A percentile compares a stretch with the other conserved stretches of the same genome.
These are phyloP conservation scores for Phellopilus nigrolimitatus DNA, from an alignment of 1,284 basidiomycete genomes.

Conservation along the genomic window DNA sequence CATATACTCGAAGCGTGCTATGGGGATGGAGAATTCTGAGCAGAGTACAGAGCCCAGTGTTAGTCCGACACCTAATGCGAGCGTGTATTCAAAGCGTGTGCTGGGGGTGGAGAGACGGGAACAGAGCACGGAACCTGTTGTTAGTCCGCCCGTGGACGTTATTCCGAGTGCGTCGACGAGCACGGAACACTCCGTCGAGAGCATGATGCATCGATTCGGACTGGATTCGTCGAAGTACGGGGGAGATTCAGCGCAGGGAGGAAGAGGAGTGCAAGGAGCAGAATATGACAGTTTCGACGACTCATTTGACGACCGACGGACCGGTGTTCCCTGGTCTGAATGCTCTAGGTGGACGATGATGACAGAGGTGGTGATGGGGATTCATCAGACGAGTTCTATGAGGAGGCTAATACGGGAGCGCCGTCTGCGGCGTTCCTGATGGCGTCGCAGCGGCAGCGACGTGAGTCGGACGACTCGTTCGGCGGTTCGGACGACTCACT, in stretches of 20 bases:
- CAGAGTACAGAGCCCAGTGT: conserved; percentile 22
- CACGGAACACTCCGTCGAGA: conserved; percentile 41
- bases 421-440: conserved; percentile 59
- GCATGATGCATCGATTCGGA: conserved; percentile 49
- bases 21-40: conserved; percentile 35
- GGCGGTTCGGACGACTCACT: conserved; percentile 48
- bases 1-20: conserved; percentile 42
- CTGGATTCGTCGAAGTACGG: conserved; percentile 25
- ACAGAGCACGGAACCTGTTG: too few relatives aligned
- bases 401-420: conserved; percentile 44
- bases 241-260: conserved; percentile 20
- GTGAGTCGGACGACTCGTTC: conserved; percentile 45
- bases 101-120: too few relatives aligned
- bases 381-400: conserved; percentile 39
- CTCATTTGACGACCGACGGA: conserved; percentile 15
- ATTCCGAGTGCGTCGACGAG: too few relatives aligned
- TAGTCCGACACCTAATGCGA: conserved; percentile 3
- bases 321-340: background rate
- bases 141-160: too few relatives aligned
- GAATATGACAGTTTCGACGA: conserved; percentile 16
- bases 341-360: conserved; percentile 23
- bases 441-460: conserved; percentile 31
- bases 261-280: conserved; percentile 19
- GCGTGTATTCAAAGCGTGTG: too few relatives aligned
- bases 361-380: conserved; percentile 33